Conservation (phyloP, 2,329 filamentous ascomycete genomes). For the Colletotrichum limetticola region DNA sequence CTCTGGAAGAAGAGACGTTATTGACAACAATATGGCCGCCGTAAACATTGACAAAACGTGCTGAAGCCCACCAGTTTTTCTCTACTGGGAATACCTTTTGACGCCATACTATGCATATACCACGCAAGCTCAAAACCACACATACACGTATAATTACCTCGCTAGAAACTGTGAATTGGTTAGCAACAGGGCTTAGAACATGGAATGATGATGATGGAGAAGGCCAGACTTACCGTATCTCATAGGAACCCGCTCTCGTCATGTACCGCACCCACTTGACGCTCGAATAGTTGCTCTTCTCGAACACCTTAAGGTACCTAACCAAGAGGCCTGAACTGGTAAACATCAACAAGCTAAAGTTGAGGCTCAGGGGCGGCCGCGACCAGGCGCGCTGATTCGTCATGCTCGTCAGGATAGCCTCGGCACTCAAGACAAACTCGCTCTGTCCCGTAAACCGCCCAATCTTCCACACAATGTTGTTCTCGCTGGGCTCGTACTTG, state of each 20-base stretch:
- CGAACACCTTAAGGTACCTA: conserved; percentile 96
- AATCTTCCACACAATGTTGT: conserved; percentile 99
- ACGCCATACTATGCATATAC: conserved; percentile 36
- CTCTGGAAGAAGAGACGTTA: conserved; percentile 20
- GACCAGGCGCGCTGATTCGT: conserved; percentile 99
- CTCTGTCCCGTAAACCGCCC: conserved; percentile 97
- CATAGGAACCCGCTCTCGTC: conserved; percentile 97
- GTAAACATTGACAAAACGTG: conserved; percentile 27
- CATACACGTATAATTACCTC: conserved; percentile 1
- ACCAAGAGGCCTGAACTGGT: conserved; percentile 94
- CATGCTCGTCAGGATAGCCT: conserved; percentile 94
- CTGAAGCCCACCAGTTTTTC: conserved; percentile 30
- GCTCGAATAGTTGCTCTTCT: conserved; percentile 98
- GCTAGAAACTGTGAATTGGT: conserved; percentile 47
- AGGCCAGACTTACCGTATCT: conserved; percentile 76
- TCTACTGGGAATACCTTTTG: conserved; percentile 33
- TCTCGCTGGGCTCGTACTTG: conserved; percentile 98
- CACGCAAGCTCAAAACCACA: conserved; percentile 29
- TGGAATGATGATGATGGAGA: background rate
- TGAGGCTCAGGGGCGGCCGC: conserved; percentile 89
- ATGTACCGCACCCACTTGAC: conserved; percentile 99
- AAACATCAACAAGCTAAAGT: conserved; percentile 97
- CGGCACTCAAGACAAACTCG: conserved; percentile 94
- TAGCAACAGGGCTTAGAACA: conserved; percentile 10
- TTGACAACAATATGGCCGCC: conserved; percentile 23